phyloP scores from a whole-genome alignment of 176 grass and related monocot genomes.

The Saccharum spontaneum region DNA sequence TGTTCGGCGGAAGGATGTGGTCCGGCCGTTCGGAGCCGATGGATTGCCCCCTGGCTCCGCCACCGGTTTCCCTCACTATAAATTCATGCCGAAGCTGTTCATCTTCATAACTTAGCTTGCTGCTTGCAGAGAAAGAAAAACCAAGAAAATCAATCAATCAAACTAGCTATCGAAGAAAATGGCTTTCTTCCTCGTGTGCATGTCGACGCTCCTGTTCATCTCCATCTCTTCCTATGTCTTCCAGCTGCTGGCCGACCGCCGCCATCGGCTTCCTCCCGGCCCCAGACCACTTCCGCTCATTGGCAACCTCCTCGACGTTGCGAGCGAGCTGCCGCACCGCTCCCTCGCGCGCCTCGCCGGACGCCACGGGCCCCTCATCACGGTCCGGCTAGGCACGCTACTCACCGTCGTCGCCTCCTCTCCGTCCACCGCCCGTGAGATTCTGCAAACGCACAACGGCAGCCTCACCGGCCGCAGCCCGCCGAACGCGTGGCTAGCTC shows the following conservation, averaged over 20 bases:
- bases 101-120: not conserved
- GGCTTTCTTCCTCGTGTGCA: constrained; percentile 12
- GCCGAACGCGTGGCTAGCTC: constrained; percentile 29
- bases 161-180: not conserved
- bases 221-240: not conserved
- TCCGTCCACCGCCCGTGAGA: constrained; percentile 20
- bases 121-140: too few relatives aligned
- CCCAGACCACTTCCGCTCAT: constrained; percentile 31
- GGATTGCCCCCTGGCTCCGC: too few relatives aligned
- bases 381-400: not conserved
- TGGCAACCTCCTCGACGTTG: constrained; percentile 28
- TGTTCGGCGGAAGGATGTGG: too few relatives aligned
- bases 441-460: constrained; percentile 37
- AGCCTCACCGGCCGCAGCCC: constrained; percentile 15
- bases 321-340: not conserved
- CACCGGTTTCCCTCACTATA: not conserved
- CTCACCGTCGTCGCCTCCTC: constrained; percentile 40
- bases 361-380: constrained; percentile 4
- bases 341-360: not conserved
- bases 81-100: not conserved
- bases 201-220: constrained; percentile 9
- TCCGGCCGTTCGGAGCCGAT: too few relatives aligned
- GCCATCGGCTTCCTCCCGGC: not conserved
- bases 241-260: not conserved
- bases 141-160: not conserved